Conservation (phyloP, 257 asterid species). For the Phtheirospermum japonicum region DNA sequence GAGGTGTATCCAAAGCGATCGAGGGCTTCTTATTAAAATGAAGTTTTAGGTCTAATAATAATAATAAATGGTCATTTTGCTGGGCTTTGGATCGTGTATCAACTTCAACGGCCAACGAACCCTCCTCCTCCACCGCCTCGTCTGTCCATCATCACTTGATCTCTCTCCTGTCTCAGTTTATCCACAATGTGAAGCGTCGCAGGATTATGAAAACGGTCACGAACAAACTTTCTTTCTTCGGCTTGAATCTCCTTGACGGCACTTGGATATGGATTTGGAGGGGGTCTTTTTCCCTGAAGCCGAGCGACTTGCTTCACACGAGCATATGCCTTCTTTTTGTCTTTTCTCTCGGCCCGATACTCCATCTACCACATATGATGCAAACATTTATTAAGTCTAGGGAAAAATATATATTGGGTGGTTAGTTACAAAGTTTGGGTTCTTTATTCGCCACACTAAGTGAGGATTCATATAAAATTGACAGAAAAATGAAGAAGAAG, state of each 20-base stretch:
- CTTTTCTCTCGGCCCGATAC: slow-evolving; percentile 53
- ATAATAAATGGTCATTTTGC: too few relatives aligned
- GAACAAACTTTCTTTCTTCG: slow-evolving; percentile 6
- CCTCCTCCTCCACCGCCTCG: too few relatives aligned
- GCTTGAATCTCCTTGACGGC: slow-evolving; percentile 56
- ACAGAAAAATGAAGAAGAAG: background rate
- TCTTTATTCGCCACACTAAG: slow-evolving; percentile 5
- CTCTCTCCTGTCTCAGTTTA: slow-evolving; percentile 37
- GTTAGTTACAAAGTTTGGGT: background rate
- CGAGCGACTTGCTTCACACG: slow-evolving; percentile 66
- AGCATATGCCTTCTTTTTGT: slow-evolving; percentile 57
- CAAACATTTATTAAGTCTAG: background rate
- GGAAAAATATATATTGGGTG: background rate
- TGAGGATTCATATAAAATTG: too few relatives aligned
- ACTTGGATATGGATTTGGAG: slow-evolving; percentile 76
- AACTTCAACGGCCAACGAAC: slow-evolving; percentile 24
- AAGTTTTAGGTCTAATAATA: too few relatives aligned
- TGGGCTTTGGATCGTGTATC: background rate
- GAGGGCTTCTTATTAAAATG: too few relatives aligned
- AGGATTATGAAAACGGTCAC: background rate
- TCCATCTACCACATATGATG: slow-evolving; percentile 57
- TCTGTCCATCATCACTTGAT: slow-evolving; percentile 40
- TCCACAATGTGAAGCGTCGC: background rate
- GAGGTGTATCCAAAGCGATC: too few relatives aligned
- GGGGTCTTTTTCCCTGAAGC: slow-evolving; percentile 69